These are phyloP conservation scores for Aspergillus sp. DNA, from an alignment of 2,329 filamentous ascomycete genomes.

Conservation along the genomic window DNA sequence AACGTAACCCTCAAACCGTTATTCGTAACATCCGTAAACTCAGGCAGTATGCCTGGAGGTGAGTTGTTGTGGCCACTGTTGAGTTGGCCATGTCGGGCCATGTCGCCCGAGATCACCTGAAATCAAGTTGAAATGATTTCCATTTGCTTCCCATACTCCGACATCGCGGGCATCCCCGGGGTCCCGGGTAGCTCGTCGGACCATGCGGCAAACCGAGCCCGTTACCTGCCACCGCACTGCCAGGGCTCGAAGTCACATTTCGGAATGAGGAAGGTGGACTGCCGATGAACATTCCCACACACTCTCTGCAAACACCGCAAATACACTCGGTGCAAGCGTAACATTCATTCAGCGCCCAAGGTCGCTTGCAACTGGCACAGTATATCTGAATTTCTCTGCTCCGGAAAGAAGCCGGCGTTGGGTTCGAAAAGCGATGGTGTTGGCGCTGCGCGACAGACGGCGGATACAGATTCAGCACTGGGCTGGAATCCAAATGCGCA, in stretches of 20 bases:
- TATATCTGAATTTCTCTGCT: constrained; percentile 71
- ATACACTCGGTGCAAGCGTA: constrained; percentile 97
- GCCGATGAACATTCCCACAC: constrained; percentile 54
- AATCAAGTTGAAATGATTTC: constrained; percentile 46
- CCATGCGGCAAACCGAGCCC: constrained; percentile 15
- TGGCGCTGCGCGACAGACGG: constrained; percentile 30
- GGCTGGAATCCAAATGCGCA: constrained; percentile 61
- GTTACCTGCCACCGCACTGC: constrained; percentile 23
- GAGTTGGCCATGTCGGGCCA: too few relatives aligned
- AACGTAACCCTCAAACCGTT: too few relatives aligned
- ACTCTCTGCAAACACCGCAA: constrained; percentile 83
- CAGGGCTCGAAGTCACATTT: constrained; percentile 29
- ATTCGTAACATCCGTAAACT: too few relatives aligned
- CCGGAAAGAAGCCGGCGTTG: constrained; percentile 50
- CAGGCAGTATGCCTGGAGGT: too few relatives aligned
- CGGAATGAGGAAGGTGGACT: constrained; percentile 36
- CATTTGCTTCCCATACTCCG: constrained; percentile 42
- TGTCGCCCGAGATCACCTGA: constrained; percentile 28
- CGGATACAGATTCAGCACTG: constrained; percentile 39
- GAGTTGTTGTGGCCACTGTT: too few relatives aligned
- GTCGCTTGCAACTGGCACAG: constrained; percentile 77
- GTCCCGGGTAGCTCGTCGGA: constrained; percentile 33
- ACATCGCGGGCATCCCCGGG: constrained; percentile 43
- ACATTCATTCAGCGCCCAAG: constrained; percentile 73
- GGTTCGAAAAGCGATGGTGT: constrained; percentile 39